Conservation (phyloP, 192 early-diverging fungal genomes). For the Umbelopsis vinacea region DNA sequence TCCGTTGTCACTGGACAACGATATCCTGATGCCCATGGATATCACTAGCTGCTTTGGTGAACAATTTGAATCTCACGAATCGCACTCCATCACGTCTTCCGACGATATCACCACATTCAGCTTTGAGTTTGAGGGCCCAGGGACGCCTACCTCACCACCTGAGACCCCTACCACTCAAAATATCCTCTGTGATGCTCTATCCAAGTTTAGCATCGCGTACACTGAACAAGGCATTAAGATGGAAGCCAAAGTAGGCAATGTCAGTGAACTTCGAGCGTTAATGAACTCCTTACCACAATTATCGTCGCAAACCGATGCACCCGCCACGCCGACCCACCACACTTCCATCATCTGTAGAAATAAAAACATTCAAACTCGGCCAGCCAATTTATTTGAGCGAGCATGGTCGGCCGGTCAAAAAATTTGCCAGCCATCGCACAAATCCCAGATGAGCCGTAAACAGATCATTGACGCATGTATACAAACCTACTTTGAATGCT, state of each 20-base stretch:
- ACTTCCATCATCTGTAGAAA: conserved; percentile 27
- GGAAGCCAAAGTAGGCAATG: conserved; percentile 38
- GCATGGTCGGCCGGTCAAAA: conserved; percentile 19
- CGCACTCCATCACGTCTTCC: neutral
- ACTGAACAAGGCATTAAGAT: conserved; percentile 30
- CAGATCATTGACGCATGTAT: conserved; percentile 38
- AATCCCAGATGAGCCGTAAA: conserved; percentile 15
- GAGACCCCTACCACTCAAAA: neutral
- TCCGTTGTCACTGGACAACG: neutral
- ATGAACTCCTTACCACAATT: conserved; percentile 34
- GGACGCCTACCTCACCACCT: conserved; percentile 13
- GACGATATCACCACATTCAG: conserved; percentile 18
- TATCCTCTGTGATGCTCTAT: conserved; percentile 18
- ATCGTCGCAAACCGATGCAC: conserved; percentile 7
- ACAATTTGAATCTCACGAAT: neutral
- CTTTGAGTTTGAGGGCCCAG: conserved; percentile 25
- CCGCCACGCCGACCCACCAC: neutral
- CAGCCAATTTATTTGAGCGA: conserved; percentile 35
- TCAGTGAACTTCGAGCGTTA: conserved; percentile 33
- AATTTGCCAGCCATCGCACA: conserved; percentile 12
- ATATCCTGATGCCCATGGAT: conserved; percentile 4
- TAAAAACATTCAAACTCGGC: conserved; percentile 27
- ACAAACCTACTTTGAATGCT: conserved; percentile 40
- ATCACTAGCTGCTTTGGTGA: neutral
- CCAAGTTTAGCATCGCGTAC: conserved; percentile 28